Base-by-base conservation (phyloP, 768 basidiomycete genomes). In the Phanerodontia chrysosporium region DNA sequence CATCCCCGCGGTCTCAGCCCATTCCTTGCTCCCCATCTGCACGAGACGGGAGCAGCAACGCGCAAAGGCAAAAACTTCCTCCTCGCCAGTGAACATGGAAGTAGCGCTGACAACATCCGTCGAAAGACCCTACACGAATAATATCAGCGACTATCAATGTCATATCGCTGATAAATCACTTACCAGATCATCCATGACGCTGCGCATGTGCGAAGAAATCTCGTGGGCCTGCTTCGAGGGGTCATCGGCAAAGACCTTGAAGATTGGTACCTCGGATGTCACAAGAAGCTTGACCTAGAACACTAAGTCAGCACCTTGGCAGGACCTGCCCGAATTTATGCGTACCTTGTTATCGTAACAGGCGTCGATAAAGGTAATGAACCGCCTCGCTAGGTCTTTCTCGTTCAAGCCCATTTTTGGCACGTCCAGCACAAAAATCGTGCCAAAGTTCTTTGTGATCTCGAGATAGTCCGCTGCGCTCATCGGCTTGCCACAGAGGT, bases 351-450 rank as follows among this genome's bases (percentile, higher is more conserved):
- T 94, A 70, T 96, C 94, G 66, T 96, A 96, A 68, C 93, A 95
- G 24, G 94, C 92, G 76, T 99, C 97, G 65, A 99, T 88, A 70
- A 98, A 98, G 0, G 95, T 95, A 69, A 99, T 99, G 70, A 99
- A 98, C 62, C 97, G 78, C 65, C 97, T 80, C 21, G 95, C 95
- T 76, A 88, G 80, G 69, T 99, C 97, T 74, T 97, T 95, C 69
- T 85, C 81, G 55, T 83, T 80, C 63, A 98, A 70, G 0, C 85
- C 90, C 87, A 99, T 87, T 77, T 91, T 90, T 48, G 90, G 92
- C 29, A 98, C 85, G 67, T 92, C 87, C 45, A 86, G 75, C 32
- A 99, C 75, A 68, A 99, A 98, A 16, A 99, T 77, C 14, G 94
- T 96, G 28, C 82, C 80, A 70, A 97, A 99, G 29, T 78, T 84